These are phyloP conservation scores for Salix exigua DNA, from an alignment of 345 rosid genomes.

Conservation along the genomic window DNA sequence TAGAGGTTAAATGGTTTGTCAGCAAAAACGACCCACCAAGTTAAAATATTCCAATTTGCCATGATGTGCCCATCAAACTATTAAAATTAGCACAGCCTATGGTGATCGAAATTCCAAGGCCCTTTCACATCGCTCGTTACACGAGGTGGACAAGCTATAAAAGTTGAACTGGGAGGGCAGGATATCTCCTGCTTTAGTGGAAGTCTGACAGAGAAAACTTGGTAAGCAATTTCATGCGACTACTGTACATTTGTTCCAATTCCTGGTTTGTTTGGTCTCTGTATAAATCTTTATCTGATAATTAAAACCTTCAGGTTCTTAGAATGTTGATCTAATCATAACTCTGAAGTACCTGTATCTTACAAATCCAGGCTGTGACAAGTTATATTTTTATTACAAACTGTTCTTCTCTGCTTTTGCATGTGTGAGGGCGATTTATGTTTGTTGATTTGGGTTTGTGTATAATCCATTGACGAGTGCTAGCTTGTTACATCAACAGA, in stretches of 20 bases:
- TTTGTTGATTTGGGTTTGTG: not conserved
- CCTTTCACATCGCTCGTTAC: conserved; percentile 25
- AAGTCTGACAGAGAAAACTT: conserved; percentile 19
- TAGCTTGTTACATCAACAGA: not conserved
- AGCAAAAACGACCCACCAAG: conserved; percentile 24
- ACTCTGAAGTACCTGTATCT: not conserved
- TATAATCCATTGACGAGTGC: not conserved
- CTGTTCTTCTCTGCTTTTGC: not conserved
- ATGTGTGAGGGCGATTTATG: not conserved
- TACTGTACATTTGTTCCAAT: not conserved
- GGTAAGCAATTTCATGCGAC: not conserved
- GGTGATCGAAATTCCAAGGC: conserved; percentile 4
- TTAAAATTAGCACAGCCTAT: not conserved
- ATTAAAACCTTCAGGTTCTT: not conserved
- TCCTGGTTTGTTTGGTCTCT: not conserved
- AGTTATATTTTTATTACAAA: not conserved
- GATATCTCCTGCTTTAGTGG: conserved; percentile 26
- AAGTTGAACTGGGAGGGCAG: not conserved
- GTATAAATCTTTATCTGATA: not conserved
- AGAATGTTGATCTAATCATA: not conserved
- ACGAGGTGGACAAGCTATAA: conserved; percentile 13
- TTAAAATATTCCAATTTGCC: not conserved
- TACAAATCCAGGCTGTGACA: not conserved
- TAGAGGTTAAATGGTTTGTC: conserved; percentile 15
- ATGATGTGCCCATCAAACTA: not conserved